These are phyloP conservation scores for Fusarium virguliforme DNA, from an alignment of 2,329 filamentous ascomycete species.

Conservation along the genomic window DNA sequence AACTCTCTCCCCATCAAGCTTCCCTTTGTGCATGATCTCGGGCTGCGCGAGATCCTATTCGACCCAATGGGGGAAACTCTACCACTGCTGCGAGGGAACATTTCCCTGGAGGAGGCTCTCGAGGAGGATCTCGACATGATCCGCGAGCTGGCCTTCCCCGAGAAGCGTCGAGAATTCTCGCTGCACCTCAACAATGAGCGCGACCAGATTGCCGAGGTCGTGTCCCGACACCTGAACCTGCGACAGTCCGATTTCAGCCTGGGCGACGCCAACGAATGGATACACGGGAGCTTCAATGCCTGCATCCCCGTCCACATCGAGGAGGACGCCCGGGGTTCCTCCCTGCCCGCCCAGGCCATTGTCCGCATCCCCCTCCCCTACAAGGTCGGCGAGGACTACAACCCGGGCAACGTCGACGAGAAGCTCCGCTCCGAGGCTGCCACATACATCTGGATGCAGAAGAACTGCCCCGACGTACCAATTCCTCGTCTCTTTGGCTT, in stretches of 20 bases:
- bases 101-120: conserved; percentile 25
- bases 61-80: conserved; percentile 23
- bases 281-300: conserved; percentile 57
- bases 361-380: conserved; percentile 55
- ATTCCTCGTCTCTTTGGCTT: conserved; percentile 45
- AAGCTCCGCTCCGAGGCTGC: conserved; percentile 55
- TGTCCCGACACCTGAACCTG: conserved; percentile 29
- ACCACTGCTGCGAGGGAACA: conserved; percentile 27
- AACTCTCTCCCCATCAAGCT: conserved; percentile 8
- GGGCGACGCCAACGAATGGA: conserved; percentile 48
- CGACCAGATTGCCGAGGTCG: conserved; percentile 22
- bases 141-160: conserved; percentile 28
- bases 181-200: conserved; percentile 15
- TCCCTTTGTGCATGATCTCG: conserved; percentile 12
- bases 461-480: conserved; percentile 46
- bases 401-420: conserved; percentile 61
- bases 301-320: conserved; percentile 52
- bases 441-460: conserved; percentile 45
- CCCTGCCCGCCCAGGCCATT: conserved; percentile 25
- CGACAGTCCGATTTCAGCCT: conserved; percentile 24
- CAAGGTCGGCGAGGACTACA: conserved; percentile 56
- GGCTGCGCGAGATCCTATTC: conserved; percentile 13
- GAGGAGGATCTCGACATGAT: conserved; percentile 30
- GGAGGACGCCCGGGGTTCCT: conserved; percentile 4
- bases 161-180: conserved; percentile 28